Base-by-base conservation (phyloP, 768 basidiomycete species). In the Rhizopogon salebrosus region DNA sequence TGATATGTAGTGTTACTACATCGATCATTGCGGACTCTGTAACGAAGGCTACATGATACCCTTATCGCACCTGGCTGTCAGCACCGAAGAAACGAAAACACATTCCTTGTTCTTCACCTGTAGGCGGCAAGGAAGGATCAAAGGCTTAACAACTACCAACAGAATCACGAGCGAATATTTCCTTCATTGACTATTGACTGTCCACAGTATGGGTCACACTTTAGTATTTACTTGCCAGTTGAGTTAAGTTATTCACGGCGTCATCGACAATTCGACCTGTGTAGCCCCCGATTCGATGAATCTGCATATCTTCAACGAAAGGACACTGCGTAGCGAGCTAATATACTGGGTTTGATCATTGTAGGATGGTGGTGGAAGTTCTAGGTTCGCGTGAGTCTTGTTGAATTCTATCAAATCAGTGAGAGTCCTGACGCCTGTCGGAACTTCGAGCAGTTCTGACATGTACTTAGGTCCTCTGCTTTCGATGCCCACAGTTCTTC, bases 351-450 rank as follows among this genome's bases (percentile, higher is more conserved):
- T 64, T 46, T 72, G 71, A 41, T 60, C 58, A 0, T 59, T 59
- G 49, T 67, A 71, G 56, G 61, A 61, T 4, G 67, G 61, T 9
- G 63, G 51, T 13, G 64, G 53, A 4, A 65, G 61, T 57, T 84
- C 82, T 16, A 79, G 67, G 5, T 68, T 63, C 1, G 77, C 69
- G 52, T 84, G 72, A 2, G 70, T 70, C 41, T 72, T 66, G 60
- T 84, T 74, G 66, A 83, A 84, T 31, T 61, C 62, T 34, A 84
- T 83, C 42, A 84, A 57, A 48, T 82, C 79, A 3, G 75, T 80
- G 3, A 84, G 72, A n/a, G 62, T 76, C 26, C 70, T 70, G 20
- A 84, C 82, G 6, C 81, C 82, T 1, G 83, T 77, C 0, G 83
- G 83, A 24, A 80, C 79, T 23, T 73, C 60, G 6, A 76, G 51